Percentiles rank a stretch among this genome's conserved stretches.
Conservation (phyloP, 1,284 basidiomycete genomes). For the Trametes hirsuta region DNA sequence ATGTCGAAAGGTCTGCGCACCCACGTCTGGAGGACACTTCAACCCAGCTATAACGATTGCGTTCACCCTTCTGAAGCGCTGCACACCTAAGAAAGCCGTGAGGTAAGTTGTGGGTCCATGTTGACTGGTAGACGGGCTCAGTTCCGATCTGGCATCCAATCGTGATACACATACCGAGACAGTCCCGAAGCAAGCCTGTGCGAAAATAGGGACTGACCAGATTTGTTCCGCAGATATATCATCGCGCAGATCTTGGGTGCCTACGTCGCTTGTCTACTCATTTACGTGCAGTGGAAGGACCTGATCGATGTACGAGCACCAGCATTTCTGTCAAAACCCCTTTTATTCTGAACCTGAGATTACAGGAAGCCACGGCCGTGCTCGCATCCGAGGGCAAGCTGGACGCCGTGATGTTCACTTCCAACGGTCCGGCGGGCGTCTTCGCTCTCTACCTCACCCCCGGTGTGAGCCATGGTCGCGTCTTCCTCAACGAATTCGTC, state of each 20-base stretch:
- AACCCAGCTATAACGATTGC: slow-evolving; percentile 62
- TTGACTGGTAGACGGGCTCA: not conserved
- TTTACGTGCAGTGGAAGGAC: slow-evolving; percentile 65
- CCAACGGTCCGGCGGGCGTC: slow-evolving; percentile 64
- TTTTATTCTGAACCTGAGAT: not conserved
- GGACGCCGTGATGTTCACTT: slow-evolving; percentile 53
- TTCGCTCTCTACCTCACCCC: slow-evolving; percentile 57
- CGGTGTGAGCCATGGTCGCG: slow-evolving; percentile 53
- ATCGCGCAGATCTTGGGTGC: slow-evolving; percentile 63
- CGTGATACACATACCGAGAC: not conserved
- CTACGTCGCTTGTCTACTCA: slow-evolving; percentile 59
- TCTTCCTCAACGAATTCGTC: slow-evolving; percentile 69
- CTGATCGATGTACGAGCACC: slow-evolving; percentile 42
- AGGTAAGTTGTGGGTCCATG: slow-evolving; percentile 39
- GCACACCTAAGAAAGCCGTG: slow-evolving; percentile 55
- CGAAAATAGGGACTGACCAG: not conserved
- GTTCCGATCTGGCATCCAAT: too few species aligned
- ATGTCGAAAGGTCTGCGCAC: slow-evolving; percentile 40
- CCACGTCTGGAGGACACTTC: slow-evolving; percentile 67
- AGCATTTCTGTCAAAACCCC: not conserved
- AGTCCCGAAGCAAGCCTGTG: not conserved
- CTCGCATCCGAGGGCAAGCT: slow-evolving; percentile 47
- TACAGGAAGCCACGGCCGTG: slow-evolving; percentile 43
- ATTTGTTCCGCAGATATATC: slow-evolving; percentile 52
- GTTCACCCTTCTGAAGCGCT: slow-evolving; percentile 55